Conservation (phyloP, 2,329 filamentous ascomycete genomes). For the Calonectria pteridis region DNA sequence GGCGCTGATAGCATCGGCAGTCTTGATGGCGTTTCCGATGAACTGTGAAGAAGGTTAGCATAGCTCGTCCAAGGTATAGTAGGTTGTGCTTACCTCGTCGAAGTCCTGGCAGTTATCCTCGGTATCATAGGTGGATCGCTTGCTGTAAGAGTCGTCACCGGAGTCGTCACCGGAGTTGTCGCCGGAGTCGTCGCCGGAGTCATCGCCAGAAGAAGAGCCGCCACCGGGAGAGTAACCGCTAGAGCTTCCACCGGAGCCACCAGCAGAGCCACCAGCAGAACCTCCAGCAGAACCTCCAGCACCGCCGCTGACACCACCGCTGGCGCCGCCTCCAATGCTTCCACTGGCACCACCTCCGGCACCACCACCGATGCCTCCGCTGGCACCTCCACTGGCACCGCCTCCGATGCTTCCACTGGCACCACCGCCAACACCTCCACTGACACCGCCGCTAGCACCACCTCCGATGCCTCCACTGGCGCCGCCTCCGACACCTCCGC, state of each 20-base stretch:
- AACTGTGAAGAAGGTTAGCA: slow-evolving; percentile 1
- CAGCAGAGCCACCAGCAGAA: not conserved
- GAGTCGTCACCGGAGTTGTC: not conserved
- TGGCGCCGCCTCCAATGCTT: not conserved
- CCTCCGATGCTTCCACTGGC: not conserved
- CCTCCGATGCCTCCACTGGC: not conserved
- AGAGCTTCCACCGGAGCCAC: not conserved
- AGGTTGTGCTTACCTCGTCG: not conserved
- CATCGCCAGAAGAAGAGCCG: not conserved
- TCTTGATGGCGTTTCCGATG: slow-evolving; percentile 5
- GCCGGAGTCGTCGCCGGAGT: not conserved
- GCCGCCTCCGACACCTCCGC: not conserved
- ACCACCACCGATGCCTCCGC: not conserved
- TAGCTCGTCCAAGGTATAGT: not conserved
- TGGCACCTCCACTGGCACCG: not conserved
- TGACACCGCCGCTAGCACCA: not conserved
- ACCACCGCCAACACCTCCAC: not conserved
- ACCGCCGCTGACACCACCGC: not conserved
- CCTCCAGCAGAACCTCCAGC: not conserved
- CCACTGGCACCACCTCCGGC: not conserved
- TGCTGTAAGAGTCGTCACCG: not conserved
- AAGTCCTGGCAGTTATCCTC: not conserved
- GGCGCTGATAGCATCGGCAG: not conserved
- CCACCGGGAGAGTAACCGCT: not conserved
- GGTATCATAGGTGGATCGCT: not conserved